Evolutionary conservation across 176 grass and related monocot species (phyloP), one percentile per base, ranked within the genome.

Genomic region (Oryza australiensis): DNA sequence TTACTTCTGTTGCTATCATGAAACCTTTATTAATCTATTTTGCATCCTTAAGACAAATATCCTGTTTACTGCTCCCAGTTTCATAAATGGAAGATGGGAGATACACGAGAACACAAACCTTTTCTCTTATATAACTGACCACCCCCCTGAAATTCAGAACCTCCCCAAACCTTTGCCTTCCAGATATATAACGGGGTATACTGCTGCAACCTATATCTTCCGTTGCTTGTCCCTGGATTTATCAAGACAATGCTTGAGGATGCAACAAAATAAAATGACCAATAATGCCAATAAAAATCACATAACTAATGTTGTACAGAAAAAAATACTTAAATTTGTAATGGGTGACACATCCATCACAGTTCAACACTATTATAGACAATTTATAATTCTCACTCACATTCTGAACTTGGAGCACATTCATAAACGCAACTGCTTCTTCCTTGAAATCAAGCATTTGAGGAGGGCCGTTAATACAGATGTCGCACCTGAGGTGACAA

Each of bases 391-490:
- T 68, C 18, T 20, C 66, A 81, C 68, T 93, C 57, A 91, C 85
- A 84, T 49, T 64, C 88, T 84, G 81, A 89, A 77, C 90, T 74
- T 76, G 87, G 64, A 98, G 84, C 38, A 84, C 85, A 74, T 72
- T 69, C 82, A 98, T 76, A 68, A 98, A 85, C 77, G 73, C 42
- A 84, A 79, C 65, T 24, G 77, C 90, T 72, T 86, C 95, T 80
- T 89, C 88, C 87, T 89, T 98, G 66, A 93, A 82, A 88, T 95
- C 86, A 91, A 90, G 95, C 70, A 89, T 91, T 89, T 93, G 51
- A 75, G 90, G 92, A 89, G 90, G 86, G 65, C 90, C 92, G 40
- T 89, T 87, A 45, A 84, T 86, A 82, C 95, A 98, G 16, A 94
- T 41, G 30, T 98, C 95, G 82, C 95, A 98, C 80, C 95, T 98